A percentile compares a stretch with the other conserved stretches of the same genome.
Evolutionary conservation across 352 stramenopile genomes (phyloP).

Genomic region (Phytophthora rubi): DNA sequence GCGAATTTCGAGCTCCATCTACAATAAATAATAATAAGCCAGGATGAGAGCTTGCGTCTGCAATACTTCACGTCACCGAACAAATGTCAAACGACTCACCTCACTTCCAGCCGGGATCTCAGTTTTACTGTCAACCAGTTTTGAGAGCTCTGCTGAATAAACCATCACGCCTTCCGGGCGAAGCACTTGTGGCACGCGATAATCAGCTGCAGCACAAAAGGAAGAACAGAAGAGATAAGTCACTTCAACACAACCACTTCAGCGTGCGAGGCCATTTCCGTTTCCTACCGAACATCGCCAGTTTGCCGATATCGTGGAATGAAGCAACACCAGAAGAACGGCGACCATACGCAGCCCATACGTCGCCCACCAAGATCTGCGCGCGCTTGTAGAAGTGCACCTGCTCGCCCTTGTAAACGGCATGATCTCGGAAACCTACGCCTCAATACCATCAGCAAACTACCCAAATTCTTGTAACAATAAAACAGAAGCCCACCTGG

Average conservation of each 20-base stretch:
- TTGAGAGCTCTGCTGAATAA: slow-evolving; percentile 56
- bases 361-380: slow-evolving; percentile 88
- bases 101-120: slow-evolving; percentile 70
- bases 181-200: slow-evolving; percentile 87
- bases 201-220: slow-evolving; percentile 63
- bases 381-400: slow-evolving; percentile 92
- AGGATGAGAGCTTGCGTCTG: no score
- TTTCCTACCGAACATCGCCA: slow-evolving; percentile 88
- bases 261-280: no score
- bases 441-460: not conserved
- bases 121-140: slow-evolving; percentile 58
- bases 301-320: slow-evolving; percentile 84
- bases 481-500: slow-evolving; percentile 36
- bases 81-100: slow-evolving; percentile 31
- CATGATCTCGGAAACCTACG: slow-evolving; percentile 83
- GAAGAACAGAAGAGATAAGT: not conserved
- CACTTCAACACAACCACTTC: not conserved
- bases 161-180: slow-evolving; percentile 70
- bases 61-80: no score
- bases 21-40: not conserved
- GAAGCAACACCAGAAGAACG: slow-evolving; percentile 46
- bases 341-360: slow-evolving; percentile 88
- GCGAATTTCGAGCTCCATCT: slow-evolving; percentile 19
- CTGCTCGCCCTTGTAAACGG: slow-evolving; percentile 81
- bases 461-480: not conserved